Base-by-base conservation (phyloP, 2,329 filamentous ascomycete species). In the Emergomyces pasteurianus region DNA sequence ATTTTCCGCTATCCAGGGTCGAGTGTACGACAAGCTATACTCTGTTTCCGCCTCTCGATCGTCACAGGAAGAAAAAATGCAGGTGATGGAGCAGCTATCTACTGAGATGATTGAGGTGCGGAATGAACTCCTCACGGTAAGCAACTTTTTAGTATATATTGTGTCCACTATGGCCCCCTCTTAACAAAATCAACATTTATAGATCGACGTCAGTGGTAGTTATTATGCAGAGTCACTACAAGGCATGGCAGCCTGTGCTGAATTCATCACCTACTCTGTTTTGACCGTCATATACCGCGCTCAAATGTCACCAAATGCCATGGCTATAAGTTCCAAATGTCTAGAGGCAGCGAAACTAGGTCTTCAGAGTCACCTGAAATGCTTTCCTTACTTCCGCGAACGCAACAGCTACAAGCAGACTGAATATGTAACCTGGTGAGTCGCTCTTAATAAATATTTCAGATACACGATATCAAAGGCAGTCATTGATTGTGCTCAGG, bases 1-100 rank as follows among this genome's bases (percentile, higher is more conserved):
- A 36, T 75, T 83, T 6, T 79, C 81, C 9, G 77, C 77, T 28
- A 75, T 87, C 4, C 81, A 86, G 64, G 82, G 83, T 16, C 75
- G 80, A 12, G 79, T 84, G 4, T 87, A 86, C 64, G 79, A 83
- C 64, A 73, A 80, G 2, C 69, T 85, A 2, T 87, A 86, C 64
- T 70, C 62, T 1, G 23, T 42, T 2, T 60, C 63, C 8, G 69
- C 67, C 10, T 63, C 60, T 6, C 64, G 57, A 14, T 59, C 61
- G 3, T 58, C 61, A 31, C 63, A 66, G 8, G 59, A 64, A 14
- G 60, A 65, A 42, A 63, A 65, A 21, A 26, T 62, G 4, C 31
- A 23, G 9, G 36, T 61, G 3, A 69, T 70, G 28, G 61, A 67
- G 6, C 61, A 60, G 8, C 58, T 70, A 10, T 69, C 68, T 3